Conservation (phyloP, 2,329 filamentous ascomycete genomes). For the Stylonectria norvegica region DNA sequence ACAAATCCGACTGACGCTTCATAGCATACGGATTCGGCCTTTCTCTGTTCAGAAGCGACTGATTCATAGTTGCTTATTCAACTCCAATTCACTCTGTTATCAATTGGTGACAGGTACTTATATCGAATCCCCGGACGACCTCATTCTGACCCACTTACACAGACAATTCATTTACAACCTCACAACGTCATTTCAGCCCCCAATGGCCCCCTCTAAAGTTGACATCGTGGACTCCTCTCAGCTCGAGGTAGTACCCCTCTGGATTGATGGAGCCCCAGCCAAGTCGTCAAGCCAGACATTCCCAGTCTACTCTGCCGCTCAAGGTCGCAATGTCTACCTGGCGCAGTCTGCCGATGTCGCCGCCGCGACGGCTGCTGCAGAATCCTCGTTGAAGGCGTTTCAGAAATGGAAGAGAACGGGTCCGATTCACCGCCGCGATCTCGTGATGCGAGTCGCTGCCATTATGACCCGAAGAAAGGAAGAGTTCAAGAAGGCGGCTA, state of each 20-base stretch:
- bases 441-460: background rate
- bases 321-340: background rate
- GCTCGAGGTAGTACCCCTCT: background rate
- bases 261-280: background rate
- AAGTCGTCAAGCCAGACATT: background rate
- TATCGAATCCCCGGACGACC: background rate
- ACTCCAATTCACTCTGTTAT: background rate
- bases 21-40: too few relatives aligned
- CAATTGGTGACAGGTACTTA: background rate
- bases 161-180: background rate
- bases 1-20: background rate
- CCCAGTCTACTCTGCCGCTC: background rate
- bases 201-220: background rate
- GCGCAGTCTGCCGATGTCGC: background rate
- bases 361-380: background rate
- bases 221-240: background rate
- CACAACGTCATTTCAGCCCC: background rate
- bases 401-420: background rate
- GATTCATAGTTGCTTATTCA: background rate
- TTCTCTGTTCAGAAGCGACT: background rate
- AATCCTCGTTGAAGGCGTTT: background rate
- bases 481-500: background rate
- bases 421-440: background rate
- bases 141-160: background rate
- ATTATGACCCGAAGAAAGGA: background rate